These are phyloP conservation scores for Trametes cubensis DNA, from an alignment of 768 basidiomycete species.

Conservation along the genomic window DNA sequence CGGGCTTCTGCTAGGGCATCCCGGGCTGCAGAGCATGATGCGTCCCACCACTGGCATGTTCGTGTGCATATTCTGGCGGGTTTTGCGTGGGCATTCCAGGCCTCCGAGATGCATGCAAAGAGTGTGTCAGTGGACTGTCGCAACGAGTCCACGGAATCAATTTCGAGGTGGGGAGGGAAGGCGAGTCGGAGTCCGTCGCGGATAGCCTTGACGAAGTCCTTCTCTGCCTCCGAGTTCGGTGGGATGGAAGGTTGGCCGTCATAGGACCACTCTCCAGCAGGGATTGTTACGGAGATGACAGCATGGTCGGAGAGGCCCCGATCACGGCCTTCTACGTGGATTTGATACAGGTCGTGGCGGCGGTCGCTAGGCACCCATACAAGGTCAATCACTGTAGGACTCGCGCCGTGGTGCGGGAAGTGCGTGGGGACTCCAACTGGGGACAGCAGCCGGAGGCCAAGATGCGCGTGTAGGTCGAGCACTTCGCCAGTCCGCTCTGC, in stretches of 20 bases:
- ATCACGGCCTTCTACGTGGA: background rate
- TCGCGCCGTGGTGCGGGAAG: background rate
- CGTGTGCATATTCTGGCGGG: background rate
- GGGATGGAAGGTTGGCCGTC: background rate
- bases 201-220: background rate
- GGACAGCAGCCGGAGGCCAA: constrained; percentile 3
- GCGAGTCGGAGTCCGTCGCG: background rate
- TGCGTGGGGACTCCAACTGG: background rate
- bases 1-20: background rate
- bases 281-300: background rate
- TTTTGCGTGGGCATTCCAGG: background rate
- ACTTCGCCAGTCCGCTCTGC: background rate
- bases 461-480: background rate
- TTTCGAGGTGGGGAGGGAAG: background rate
- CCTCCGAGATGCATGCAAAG: background rate
- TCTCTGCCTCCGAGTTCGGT: background rate
- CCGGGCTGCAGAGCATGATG: background rate
- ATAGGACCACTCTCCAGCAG: background rate
- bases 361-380: constrained; percentile 2
- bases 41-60: constrained; percentile 8
- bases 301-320: too few relatives aligned
- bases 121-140: background rate
- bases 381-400: constrained; percentile 7
- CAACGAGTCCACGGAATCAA: background rate
- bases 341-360: background rate